phyloP scores from a whole-genome alignment of 2,329 filamentous ascomycete species.

The Monascus ruber region DNA sequence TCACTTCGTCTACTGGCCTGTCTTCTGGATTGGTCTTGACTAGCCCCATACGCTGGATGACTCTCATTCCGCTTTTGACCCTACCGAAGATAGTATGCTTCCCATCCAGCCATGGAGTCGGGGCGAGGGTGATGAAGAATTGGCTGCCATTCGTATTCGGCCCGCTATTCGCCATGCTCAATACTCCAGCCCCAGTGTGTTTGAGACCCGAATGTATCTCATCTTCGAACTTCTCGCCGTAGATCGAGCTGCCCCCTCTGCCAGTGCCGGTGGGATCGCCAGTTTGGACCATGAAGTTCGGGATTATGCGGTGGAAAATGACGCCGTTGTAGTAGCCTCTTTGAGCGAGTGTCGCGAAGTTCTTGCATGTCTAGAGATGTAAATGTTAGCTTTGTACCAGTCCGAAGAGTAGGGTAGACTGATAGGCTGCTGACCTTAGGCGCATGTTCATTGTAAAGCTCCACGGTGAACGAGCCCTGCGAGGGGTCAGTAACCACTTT shows the following conservation, averaged over 20 bases:
- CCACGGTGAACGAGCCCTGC: conserved; percentile 71
- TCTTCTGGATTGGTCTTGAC: conserved; percentile 77
- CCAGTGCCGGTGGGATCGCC: conserved; percentile 92
- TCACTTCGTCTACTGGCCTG: conserved; percentile 68
- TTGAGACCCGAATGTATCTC: conserved; percentile 70
- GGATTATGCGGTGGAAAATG: conserved; percentile 88
- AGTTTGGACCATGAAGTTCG: conserved; percentile 91
- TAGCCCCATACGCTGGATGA: conserved; percentile 79
- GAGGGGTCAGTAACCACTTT: conserved; percentile 7
- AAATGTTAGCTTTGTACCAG: not conserved
- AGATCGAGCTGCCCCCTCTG: conserved; percentile 78
- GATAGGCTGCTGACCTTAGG: conserved; percentile 44
- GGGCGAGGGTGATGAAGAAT: conserved; percentile 91
- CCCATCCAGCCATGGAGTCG: conserved; percentile 90
- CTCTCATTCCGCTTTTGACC: conserved; percentile 68
- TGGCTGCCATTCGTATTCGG: conserved; percentile 89
- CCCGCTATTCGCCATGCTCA: conserved; percentile 93
- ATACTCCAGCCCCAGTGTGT: conserved; percentile 84
- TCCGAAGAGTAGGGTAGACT: not conserved
- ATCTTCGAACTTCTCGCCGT: conserved; percentile 87
- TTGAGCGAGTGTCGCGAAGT: conserved; percentile 69
- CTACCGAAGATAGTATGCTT: conserved; percentile 96
- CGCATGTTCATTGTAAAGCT: conserved; percentile 83
- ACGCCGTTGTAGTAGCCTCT: conserved; percentile 81
- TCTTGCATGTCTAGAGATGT: conserved; percentile 56